phyloP scores from a whole-genome alignment of 805 yeast genomes.

The Huiozyma sinensis region DNA sequence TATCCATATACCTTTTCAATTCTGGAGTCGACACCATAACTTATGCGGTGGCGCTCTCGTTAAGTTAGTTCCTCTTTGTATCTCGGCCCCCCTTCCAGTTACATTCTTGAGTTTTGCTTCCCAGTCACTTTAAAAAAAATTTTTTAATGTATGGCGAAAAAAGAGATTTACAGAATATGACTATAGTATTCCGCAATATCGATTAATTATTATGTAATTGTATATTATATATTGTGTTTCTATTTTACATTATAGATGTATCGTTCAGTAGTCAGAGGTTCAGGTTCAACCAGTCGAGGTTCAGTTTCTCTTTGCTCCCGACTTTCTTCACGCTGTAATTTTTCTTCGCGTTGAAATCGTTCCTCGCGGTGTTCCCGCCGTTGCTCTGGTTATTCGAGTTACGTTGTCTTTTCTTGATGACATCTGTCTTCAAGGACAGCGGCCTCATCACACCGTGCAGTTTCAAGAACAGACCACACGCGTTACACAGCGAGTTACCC shows the following conservation, averaged over 20 bases:
- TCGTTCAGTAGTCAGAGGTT: neutral
- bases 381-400: conserved; percentile 25
- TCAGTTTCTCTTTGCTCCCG: conserved; percentile 2
- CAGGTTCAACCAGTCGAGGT: conserved; percentile 5
- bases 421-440: conserved; percentile 78
- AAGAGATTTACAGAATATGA: neutral
- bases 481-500: conserved; percentile 88
- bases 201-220: too few relatives aligned
- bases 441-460: conserved; percentile 91
- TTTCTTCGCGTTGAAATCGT: neutral
- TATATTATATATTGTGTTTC: too few relatives aligned
- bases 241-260: neutral
- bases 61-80: too few relatives aligned
- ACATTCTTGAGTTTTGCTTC: too few relatives aligned
- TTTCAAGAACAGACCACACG: conserved; percentile 86
- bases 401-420: conserved; percentile 80
- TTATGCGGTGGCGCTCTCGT: too few relatives aligned
- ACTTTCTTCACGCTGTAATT: conserved; percentile 3
- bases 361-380: conserved; percentile 6
- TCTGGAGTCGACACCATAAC: conserved; percentile 54
- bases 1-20: conserved; percentile 61
- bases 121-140: neutral
- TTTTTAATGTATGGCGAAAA: neutral
- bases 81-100: too few relatives aligned
- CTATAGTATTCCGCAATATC: too few relatives aligned